Base-by-base conservation (phyloP, 345 rosid species). In the Sisymbrium irio region DNA sequence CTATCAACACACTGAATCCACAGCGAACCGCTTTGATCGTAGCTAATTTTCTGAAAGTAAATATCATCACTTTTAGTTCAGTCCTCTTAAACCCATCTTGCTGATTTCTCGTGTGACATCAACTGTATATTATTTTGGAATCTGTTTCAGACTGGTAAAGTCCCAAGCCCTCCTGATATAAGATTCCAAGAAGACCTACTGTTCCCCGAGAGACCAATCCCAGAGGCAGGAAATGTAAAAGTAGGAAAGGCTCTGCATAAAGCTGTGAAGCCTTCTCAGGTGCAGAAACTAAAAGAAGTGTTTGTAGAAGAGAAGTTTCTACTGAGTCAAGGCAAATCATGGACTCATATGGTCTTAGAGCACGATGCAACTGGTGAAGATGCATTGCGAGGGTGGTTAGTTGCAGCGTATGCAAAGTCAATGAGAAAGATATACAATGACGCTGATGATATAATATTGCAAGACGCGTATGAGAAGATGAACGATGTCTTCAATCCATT, bases 381-480 rank as follows among this genome's bases (percentile, higher is more conserved):
- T 65, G 99, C 94, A 46, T 65, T 90, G 78, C 87, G 92, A 85
- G 99, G 98, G 42, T 95, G 99, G 99, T 69, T 92, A 58, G 91
- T 95, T 49, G 96, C 99, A 58, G 98, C 91, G 7, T 87, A 82
- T 74, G 85, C 86, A 22, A 71, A 83, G 13, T 77, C 73, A 55
- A 84, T 74, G 86, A 68, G 33, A 73, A 79, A 80, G 25, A 82
- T 77, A 9, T 75, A 75, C 22, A 53, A 62, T 9, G 78, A 78
- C 71, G 65, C 66, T 8, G 85, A 72, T 55, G 67, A 45, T 10
- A 30, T 64, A 1, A 73, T 82, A 33, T 46, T 90, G 80, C 84
- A 66, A 78, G 90, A 83, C 3, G 96, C 97, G 1, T 87, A 90
- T 35, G 79, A 77, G 45, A 88, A 82, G 82, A 86, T 90, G 97